Conservation (phyloP, 768 basidiomycete genomes). For the Pleurotus tuoliensis region DNA sequence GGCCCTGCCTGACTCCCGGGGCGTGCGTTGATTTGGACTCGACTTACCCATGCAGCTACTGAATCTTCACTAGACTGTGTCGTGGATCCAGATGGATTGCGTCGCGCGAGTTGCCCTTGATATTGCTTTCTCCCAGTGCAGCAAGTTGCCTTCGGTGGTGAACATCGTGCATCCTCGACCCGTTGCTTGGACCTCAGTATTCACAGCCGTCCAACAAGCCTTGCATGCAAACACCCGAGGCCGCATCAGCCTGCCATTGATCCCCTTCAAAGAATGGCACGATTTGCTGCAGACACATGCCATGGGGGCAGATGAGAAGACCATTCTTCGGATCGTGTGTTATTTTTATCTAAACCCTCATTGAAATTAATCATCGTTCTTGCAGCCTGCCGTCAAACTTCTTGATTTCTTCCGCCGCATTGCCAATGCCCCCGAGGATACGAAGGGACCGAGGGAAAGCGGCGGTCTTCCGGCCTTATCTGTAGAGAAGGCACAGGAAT, state of each 20-base stretch:
- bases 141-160: slow-evolving; percentile 15
- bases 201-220: slow-evolving; percentile 2
- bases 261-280: slow-evolving; percentile 21
- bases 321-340: slow-evolving; percentile 12
- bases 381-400: slow-evolving; percentile 32
- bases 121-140: slow-evolving; percentile 18
- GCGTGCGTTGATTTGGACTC: slow-evolving; percentile 15
- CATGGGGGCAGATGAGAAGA: slow-evolving; percentile 8
- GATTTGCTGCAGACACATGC: slow-evolving; percentile 11
- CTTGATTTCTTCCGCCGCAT: slow-evolving; percentile 20
- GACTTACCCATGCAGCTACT: not conserved
- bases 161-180: slow-evolving; percentile 35
- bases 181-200: slow-evolving; percentile 23
- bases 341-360: not conserved
- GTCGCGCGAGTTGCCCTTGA: slow-evolving; percentile 27
- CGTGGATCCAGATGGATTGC: slow-evolving; percentile 31
- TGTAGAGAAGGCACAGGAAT: slow-evolving; percentile 21
- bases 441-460: slow-evolving; percentile 12
- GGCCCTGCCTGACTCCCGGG: slow-evolving; percentile 16
- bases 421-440: slow-evolving; percentile 12
- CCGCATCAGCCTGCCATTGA: slow-evolving; percentile 8
- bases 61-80: slow-evolving; percentile 21
- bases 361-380: not conserved
- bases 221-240: not conserved
- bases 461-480: slow-evolving; percentile 23